Evolutionary conservation across 2,329 filamentous ascomycete genomes (phyloP), one percentile per base, ranked within the genome.

Genomic region (Fusarium subtropicale): DNA sequence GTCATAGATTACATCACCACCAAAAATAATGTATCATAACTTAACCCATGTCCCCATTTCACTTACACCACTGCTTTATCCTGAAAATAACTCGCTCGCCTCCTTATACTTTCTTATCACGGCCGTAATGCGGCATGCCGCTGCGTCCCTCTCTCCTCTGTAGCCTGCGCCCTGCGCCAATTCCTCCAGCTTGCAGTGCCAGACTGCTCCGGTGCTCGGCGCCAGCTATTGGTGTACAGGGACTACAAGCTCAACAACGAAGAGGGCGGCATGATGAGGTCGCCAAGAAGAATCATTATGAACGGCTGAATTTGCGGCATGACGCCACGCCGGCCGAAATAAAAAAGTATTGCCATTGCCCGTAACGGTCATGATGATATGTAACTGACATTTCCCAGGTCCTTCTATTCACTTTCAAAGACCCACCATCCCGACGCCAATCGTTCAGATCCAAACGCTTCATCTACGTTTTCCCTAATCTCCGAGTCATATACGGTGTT

Each of bases 381-480:
- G 18, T 41, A 39, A 30, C 51, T 56, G 20, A 65, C 46, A 60
- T 33, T 64, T 51, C 39, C 30, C 60, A 90, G 87, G 75, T 88
- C 88, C 71, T 99, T 97, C 87, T 98, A 97, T 85, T 81, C 86
- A 65, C 92, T 98, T 78, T 97, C 94, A 76, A 97, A 97, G 81
- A 83, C 87, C 56, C 91, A 97, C 85, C 96, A 99, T 80, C 96
- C 96, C 1, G 96, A 99, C 85, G 89, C 90, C 77, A 97, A 98
- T 84, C 92, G 86, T 64, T 77, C 87, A 72, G 91, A 97, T 80
- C 91, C 92, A 7, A 77, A 82, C 61, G 92, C 94, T 66, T 85
- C 90, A 6, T 82, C 87, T 60, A 92, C 90, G 77, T 99, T 97
- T 85, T 89, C 94, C 79, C 86, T 88, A 72, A 91, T 97, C 77